Evolutionary conservation across 2,329 filamentous ascomycete species (phyloP), one percentile per base, ranked within the genome.

Genomic region (Colletotrichum sp.): DNA sequence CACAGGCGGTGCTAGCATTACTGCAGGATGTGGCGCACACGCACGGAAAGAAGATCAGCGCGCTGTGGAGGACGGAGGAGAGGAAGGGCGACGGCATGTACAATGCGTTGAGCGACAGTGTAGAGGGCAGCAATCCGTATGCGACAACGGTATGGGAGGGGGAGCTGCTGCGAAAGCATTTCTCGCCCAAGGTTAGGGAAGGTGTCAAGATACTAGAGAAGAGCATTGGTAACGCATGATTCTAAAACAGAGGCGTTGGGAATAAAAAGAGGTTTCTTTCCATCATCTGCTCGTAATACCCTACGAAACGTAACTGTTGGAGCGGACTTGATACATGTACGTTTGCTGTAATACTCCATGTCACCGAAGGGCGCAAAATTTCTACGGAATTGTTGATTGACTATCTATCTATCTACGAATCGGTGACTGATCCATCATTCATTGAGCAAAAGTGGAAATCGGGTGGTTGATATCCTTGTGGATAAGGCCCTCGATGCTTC

Each of bases 41-140:
- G 4, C 96, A 99, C 83, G 93, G 93, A 64, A 93, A 92, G 80
- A 98, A 96, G 85, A 91, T 99, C 59, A 91, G 91, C 48, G 92
- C 93, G n/a, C 85, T 99, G 76, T 99, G 97, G 96, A 93, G 98
- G 81, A 98, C 96, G 1, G 96, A 99, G 83, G 97, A 99, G 87
- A 90, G 96, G 66, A 94, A 95, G 83, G 96, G 96, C 8, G 96
- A 99, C 83, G 97, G 97, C 4, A 91, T 93, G 1, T 99, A 95
- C 81, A 94, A 96, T 84, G 89, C 95, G 1, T 84, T 93, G 59
- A 92, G 92, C 60, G 89, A 90, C 32, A 95, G 93, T 78, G 91
- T 98, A 5, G 96, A 98, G 84, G 93, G 92, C 9, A 96, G 94
- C 79, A 99, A 99, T 85, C 96, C 96, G 1, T 98, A 97, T 84